Percentiles rank a stretch among this genome's conserved stretches.
These are phyloP conservation scores for Trichoderma arundinaceum DNA, from an alignment of 2,329 filamentous ascomycete species.

Conservation along the genomic window DNA sequence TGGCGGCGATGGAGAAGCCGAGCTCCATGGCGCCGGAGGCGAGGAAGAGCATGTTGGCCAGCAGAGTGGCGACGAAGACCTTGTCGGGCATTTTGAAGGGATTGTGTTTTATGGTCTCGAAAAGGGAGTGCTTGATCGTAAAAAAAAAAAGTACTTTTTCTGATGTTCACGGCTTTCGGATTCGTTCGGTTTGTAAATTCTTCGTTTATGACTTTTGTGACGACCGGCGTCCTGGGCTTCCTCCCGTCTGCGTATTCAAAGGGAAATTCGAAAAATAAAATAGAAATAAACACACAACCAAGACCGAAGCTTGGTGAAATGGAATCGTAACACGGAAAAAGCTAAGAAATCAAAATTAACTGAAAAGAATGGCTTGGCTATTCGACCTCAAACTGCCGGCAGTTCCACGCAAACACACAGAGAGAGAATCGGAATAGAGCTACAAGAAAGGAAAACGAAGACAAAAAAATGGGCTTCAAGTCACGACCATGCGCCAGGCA, in stretches of 20 bases:
- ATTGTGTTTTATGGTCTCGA: background rate
- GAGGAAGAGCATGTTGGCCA: slow-evolving; percentile 58
- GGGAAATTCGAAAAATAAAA: background rate
- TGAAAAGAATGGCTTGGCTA: background rate
- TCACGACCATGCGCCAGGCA: slow-evolving; percentile 18
- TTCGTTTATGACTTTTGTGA: background rate
- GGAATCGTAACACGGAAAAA: slow-evolving; percentile 1
- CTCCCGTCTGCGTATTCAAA: background rate
- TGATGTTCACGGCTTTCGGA: background rate
- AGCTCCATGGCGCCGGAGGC: slow-evolving; percentile 60
- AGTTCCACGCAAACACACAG: background rate
- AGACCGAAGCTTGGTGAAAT: slow-evolving; percentile 26
- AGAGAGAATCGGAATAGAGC: background rate
- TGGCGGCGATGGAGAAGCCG: slow-evolving; percentile 60
- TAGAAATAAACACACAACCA: background rate
- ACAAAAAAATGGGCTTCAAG: background rate
- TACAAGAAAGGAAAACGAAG: background rate
- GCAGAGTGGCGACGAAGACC: slow-evolving; percentile 57
- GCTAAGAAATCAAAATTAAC: background rate
- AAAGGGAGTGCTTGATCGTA: too few relatives aligned
- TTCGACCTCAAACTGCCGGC: slow-evolving; percentile 16
- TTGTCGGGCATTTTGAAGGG: slow-evolving; percentile 58
- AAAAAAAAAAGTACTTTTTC: background rate
- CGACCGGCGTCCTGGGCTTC: slow-evolving; percentile 20
- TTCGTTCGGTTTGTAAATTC: background rate